These are phyloP conservation scores for Avena eriantha DNA, from an alignment of 176 grass and related monocot genomes.

Conservation along the genomic window DNA sequence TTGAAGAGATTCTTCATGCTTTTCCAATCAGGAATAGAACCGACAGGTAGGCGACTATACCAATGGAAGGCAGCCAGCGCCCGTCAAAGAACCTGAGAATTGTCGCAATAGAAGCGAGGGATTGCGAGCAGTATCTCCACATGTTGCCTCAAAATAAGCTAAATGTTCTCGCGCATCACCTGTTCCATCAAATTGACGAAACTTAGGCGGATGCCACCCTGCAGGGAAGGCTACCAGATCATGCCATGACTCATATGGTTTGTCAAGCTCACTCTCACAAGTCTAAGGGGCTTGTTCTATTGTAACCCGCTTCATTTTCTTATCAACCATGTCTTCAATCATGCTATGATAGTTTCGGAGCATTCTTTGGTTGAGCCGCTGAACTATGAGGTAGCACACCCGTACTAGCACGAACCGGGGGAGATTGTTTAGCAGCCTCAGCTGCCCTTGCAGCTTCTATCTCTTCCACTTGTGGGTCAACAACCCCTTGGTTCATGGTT, in stretches of 20 bases:
- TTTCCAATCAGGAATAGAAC: neutral
- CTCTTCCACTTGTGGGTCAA: neutral
- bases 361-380: neutral
- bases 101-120: neutral
- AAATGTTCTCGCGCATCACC: neutral
- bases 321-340: neutral
- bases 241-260: constrained; percentile 33
- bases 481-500: neutral
- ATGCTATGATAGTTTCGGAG: neutral
- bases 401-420: neutral
- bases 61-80: neutral
- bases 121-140: neutral
- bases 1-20: constrained; percentile 30
- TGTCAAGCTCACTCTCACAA: constrained; percentile 11
- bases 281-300: neutral
- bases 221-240: neutral
- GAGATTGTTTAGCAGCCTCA: neutral
- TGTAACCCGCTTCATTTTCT: neutral
- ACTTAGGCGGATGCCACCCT: constrained; percentile 21
- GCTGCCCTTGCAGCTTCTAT: too few relatives aligned
- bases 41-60: neutral
- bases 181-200: neutral
- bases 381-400: neutral
- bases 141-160: neutral
- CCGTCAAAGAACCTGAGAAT: neutral